Conservation (phyloP, 257 asterid genomes). For the Solanum raphanifolium region DNA sequence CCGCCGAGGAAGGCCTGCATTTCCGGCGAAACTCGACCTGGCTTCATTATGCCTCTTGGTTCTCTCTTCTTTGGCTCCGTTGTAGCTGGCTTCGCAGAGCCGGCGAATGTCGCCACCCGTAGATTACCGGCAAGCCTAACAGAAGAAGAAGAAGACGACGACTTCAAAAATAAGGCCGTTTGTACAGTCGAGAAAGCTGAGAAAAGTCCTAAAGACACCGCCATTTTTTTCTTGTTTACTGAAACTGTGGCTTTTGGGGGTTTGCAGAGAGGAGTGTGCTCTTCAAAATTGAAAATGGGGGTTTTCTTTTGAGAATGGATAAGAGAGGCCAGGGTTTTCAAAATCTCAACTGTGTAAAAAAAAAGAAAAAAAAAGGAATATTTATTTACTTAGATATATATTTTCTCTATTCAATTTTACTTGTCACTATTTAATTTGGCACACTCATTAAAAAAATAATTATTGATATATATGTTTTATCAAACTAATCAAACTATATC, state of each 20-base stretch:
- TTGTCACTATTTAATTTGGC: too few relatives aligned
- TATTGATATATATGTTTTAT: too few relatives aligned
- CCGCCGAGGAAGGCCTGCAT: slow-evolving; percentile 11
- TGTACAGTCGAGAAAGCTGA: not conserved
- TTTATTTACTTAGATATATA: too few relatives aligned
- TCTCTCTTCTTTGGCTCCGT: slow-evolving; percentile 7
- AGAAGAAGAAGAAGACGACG: not conserved
- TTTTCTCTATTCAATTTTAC: too few relatives aligned
- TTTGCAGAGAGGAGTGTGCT: not conserved
- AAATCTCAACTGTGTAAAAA: too few relatives aligned
- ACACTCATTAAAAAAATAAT: too few relatives aligned
- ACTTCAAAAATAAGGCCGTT: not conserved
- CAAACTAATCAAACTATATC: too few relatives aligned
- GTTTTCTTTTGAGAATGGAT: not conserved
- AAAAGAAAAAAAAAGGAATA: too few relatives aligned
- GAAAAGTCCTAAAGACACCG: not conserved
- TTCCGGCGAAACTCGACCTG: slow-evolving; percentile 13
- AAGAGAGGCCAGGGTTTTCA: not conserved
- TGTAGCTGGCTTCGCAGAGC: not conserved
- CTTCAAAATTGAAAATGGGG: not conserved
- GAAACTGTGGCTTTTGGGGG: not conserved
- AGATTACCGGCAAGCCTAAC: not conserved
- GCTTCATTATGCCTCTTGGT: slow-evolving; percentile 14
- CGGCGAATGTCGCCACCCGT: not conserved
- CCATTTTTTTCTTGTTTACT: not conserved